phyloP scores from a whole-genome alignment of 1,284 basidiomycete genomes.

The Paramarasmius palmivorus region DNA sequence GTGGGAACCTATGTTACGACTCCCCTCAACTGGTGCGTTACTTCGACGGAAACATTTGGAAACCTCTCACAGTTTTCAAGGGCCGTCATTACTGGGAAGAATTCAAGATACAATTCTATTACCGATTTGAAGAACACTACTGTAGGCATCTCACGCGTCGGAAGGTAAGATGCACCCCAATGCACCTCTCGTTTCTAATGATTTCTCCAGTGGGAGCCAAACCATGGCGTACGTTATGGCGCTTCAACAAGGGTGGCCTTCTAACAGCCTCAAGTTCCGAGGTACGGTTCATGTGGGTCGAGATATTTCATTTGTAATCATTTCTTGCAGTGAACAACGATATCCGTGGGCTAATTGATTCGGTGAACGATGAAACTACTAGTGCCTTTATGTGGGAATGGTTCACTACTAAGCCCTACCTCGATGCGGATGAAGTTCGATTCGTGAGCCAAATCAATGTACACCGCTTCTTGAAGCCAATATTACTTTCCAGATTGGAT shows the following conservation, averaged over 20 bases:
- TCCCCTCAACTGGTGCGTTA: conserved; percentile 77
- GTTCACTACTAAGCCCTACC: conserved; percentile 96
- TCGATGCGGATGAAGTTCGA: conserved; percentile 79
- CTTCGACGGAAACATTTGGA: background rate
- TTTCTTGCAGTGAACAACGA: conserved; percentile 78
- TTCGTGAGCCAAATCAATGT: conserved; percentile 53
- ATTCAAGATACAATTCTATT: conserved; percentile 72
- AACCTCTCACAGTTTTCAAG: conserved; percentile 37
- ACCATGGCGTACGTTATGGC: conserved; percentile 97
- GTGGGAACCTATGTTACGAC: conserved; percentile 92
- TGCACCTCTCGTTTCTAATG: background rate
- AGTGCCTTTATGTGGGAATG: conserved; percentile 95
- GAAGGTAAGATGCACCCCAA: conserved; percentile 51
- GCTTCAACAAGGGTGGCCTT: conserved; percentile 81
- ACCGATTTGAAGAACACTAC: conserved; percentile 79
- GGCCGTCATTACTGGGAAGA: conserved; percentile 90
- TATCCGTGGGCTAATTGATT: conserved; percentile 85
- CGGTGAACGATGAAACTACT: conserved; percentile 85
- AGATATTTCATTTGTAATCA: background rate
- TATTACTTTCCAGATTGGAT: conserved; percentile 65
- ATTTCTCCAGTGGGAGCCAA: conserved; percentile 68
- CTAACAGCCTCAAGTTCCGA: conserved; percentile 73
- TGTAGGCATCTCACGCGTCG: conserved; percentile 88
- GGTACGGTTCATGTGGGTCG: conserved; percentile 40
- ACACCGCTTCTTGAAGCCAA: background rate